These are phyloP conservation scores for Kodamaea laetipori DNA, from an alignment of 805 yeast genomes.

Conservation along the genomic window DNA sequence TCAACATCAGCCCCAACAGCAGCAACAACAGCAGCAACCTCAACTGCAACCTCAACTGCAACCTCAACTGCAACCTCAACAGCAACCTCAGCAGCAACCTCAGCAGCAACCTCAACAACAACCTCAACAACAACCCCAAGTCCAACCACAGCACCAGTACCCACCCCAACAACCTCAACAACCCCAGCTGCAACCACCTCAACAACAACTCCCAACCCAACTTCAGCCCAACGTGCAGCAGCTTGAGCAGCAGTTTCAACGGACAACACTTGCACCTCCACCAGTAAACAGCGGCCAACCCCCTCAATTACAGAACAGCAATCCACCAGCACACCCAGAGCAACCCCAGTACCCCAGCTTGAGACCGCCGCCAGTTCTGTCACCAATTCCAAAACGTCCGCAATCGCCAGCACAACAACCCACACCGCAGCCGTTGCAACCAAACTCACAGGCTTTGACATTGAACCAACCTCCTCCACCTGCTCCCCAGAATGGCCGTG, in stretches of 20 bases:
- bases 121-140: constrained; percentile 10
- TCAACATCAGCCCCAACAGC: constrained; percentile 1
- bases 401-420: constrained; percentile 1
- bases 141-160: constrained; percentile 20
- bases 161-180: constrained; percentile 16
- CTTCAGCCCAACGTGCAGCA: constrained; percentile 16
- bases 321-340: not conserved
- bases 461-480: constrained; percentile 5
- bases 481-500: constrained; percentile 5
- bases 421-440: not conserved
- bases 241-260: constrained; percentile 16
- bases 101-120: constrained; percentile 3
- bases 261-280: constrained; percentile 5
- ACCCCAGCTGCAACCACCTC: constrained; percentile 16
- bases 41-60: constrained; percentile 7
- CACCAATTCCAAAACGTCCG: constrained; percentile 3
- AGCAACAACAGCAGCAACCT: constrained; percentile 1
- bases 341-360: constrained; percentile 3
- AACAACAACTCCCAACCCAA: constrained; percentile 22
- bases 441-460: not conserved
- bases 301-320: not conserved
- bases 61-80: not conserved
- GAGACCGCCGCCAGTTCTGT: constrained; percentile 15
- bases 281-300: not conserved
- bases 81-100: not conserved